Base-by-base conservation (phyloP, 305 asterid genomes). In the Stenogyne calaminthoides region DNA sequence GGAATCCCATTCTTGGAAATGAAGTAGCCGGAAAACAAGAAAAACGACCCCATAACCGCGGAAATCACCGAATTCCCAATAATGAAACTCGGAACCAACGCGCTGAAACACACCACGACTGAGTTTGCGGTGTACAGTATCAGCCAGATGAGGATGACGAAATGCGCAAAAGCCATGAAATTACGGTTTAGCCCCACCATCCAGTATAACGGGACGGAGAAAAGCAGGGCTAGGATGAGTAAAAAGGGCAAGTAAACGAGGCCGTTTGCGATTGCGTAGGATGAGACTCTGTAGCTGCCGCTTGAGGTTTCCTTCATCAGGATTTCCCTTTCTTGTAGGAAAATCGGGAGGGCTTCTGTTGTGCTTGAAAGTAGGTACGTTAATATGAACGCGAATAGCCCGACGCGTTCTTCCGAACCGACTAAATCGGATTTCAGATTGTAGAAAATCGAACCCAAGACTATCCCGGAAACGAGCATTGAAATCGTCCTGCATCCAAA, bases 91-190 rank as follows among this genome's bases (percentile, higher is more conserved):
- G 98, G 97, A 4, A 94, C 99, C 9, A 94, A 42, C 0, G 99
- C 93, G 34, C 99, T 92, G 69, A 87, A 88, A 64, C 99, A 94
- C 20, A 94, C 96, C 64, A 94, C 99, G 2, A 94, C 93, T 0
- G 98, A 90, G 40, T 92, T 95, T 9, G 98, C 98, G 0, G 98
- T 92, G 84, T 92, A 95, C 9, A 95, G 92, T 10, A 92, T 90
- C 20, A 95, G 54, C 98, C 96, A 95, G 14, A 95, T 95, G 4
- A 95, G 71, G 19, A 87, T 51, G 77, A 92, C 18, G 84, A 95
- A 95, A 32, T 88, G 91, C 55, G 67, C 7, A 71, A 90, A 95
- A 0, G 99, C 88, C 7, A 6, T 32, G 58, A 88, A 81, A 25
- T 66, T 81, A 0, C 40, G 78, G 67, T 90, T 87, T 25, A 95